A percentile compares a stretch with the other conserved stretches of the same genome.
Evolutionary conservation across 2,329 filamentous ascomycete species (phyloP).

Genomic region (Botrytis aclada): DNA sequence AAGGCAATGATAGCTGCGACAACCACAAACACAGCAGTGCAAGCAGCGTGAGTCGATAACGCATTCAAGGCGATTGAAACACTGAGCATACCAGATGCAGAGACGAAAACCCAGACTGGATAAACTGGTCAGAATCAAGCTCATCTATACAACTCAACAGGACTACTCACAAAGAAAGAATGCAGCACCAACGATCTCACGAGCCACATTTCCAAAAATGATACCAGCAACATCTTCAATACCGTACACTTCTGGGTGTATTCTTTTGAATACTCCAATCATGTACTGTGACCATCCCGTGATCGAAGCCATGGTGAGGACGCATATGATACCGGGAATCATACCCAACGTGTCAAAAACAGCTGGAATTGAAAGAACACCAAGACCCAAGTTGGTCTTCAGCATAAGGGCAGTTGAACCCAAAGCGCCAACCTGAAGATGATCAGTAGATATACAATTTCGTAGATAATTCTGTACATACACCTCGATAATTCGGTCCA

Average conservation of each 20-base stretch:
- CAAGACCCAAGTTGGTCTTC: constrained; percentile 42
- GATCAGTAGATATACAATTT: not conserved
- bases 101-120: constrained; percentile 36
- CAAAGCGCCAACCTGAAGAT: constrained; percentile 2
- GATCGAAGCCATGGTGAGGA: constrained; percentile 40
- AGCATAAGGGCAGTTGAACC: constrained; percentile 38
- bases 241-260: constrained; percentile 49
- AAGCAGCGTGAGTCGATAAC: constrained; percentile 54
- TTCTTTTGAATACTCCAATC: constrained; percentile 44
- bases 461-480: not conserved
- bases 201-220: not conserved
- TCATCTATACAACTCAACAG: constrained; percentile 51
- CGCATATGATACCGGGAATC: constrained; percentile 43
- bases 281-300: constrained; percentile 48
- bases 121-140: constrained; percentile 43
- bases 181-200: constrained; percentile 6
- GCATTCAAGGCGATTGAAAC: constrained; percentile 48
- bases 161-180: constrained; percentile 9
- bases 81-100: constrained; percentile 15
- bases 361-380: constrained; percentile 43
- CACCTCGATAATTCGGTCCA: constrained; percentile 14
- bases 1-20: constrained; percentile 51
- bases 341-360: constrained; percentile 43
- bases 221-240: constrained; percentile 13
- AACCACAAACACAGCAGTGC: constrained; percentile 57